phyloP scores from a whole-genome alignment of 2,329 filamentous ascomycete species.

The Xylaria sp. region DNA sequence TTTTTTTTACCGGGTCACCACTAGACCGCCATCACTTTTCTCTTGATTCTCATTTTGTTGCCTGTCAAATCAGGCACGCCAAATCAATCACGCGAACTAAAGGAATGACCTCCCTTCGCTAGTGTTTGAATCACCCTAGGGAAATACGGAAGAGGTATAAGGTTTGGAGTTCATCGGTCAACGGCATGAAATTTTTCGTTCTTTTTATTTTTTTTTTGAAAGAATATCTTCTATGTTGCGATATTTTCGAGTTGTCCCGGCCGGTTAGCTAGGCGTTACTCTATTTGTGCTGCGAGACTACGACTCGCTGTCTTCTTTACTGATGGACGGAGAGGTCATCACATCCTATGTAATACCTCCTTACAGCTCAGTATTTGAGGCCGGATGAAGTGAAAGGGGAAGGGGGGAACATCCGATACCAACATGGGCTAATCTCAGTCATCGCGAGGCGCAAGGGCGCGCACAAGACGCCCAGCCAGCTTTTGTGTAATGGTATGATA shows the following conservation, averaged over 20 bases:
- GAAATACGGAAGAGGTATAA: constrained; percentile 28
- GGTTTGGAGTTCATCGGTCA: constrained; percentile 34
- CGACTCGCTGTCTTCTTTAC: background rate
- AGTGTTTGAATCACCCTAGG: constrained; percentile 2
- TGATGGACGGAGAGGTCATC: constrained; percentile 16
- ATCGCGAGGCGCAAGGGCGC: constrained; percentile 10
- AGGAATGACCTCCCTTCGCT: constrained; percentile 10
- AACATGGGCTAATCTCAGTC: constrained; percentile 1
- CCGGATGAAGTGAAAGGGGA: constrained; percentile 2
- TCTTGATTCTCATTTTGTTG: constrained; percentile 22
- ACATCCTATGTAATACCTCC: constrained; percentile 29
- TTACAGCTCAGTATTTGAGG: constrained; percentile 7
- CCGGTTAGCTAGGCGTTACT: constrained; percentile 13
- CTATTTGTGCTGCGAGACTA: constrained; percentile 19
- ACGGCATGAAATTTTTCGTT: constrained; percentile 20
- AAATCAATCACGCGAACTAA: background rate
- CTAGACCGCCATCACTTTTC: constrained; percentile 11
- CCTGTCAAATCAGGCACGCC: constrained; percentile 9
- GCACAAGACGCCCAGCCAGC: constrained; percentile 3
- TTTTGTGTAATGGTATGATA: constrained; percentile 12
- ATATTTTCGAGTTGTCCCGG: constrained; percentile 15
- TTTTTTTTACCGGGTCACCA: constrained; percentile 7
- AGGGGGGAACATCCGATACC: constrained; percentile 6
- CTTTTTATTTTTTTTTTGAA: background rate
- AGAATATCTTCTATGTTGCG: constrained; percentile 17